Percentiles rank a stretch among this genome's conserved stretches.
Conservation (phyloP, 2,329 filamentous ascomycete species). For the Colletotrichum melonis region DNA sequence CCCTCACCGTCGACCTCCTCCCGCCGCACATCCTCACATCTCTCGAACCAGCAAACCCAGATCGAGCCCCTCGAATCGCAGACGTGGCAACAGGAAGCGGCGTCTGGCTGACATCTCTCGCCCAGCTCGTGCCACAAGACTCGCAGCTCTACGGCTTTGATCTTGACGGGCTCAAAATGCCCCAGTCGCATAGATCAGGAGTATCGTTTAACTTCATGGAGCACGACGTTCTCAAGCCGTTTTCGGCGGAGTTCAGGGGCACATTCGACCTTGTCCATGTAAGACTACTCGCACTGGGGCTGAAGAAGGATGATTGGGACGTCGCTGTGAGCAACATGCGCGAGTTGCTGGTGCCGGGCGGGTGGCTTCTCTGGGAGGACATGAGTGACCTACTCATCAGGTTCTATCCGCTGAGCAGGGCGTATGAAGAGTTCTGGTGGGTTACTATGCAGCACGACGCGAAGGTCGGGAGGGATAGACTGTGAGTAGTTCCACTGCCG, state of each 20-base stretch:
- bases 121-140: constrained; percentile 6
- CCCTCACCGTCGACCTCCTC: constrained; percentile 23
- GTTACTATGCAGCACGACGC: constrained; percentile 15
- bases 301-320: constrained; percentile 37
- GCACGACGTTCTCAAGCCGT: constrained; percentile 33
- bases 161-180: constrained; percentile 36
- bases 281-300: constrained; percentile 28
- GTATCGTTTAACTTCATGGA: constrained; percentile 22
- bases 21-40: constrained; percentile 13
- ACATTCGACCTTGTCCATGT: constrained; percentile 39
- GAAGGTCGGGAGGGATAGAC: constrained; percentile 12
- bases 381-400: constrained; percentile 5
- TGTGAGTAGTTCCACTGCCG: neutral
- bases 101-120: constrained; percentile 38
- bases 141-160: constrained; percentile 38
- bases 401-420: constrained; percentile 25
- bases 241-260: constrained; percentile 24
- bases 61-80: constrained; percentile 23
- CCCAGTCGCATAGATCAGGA: neutral
- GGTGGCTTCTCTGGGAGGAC: constrained; percentile 39
- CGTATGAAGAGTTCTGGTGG: constrained; percentile 30
- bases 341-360: constrained; percentile 35
- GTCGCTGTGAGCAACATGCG: constrained; percentile 24
- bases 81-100: constrained; percentile 39
- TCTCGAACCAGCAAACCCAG: neutral